Evolutionary conservation across 768 basidiomycete species (phyloP), one percentile per base, ranked within the genome.

Genomic region (Psilocybe tampanensis): DNA sequence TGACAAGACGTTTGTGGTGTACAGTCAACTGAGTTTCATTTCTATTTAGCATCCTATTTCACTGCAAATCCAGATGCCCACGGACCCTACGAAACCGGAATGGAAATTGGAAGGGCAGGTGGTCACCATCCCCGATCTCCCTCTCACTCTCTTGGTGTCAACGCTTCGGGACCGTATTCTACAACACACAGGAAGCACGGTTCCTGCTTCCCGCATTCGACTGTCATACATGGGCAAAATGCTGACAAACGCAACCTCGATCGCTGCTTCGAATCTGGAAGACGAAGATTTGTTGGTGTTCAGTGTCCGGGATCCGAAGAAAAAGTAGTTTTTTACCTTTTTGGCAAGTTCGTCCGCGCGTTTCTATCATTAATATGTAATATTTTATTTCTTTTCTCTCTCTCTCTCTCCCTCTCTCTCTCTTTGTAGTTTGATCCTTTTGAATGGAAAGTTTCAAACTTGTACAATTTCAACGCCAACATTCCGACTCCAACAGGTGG

Each of bases 151-250:
- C 44, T 75, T 95, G 44, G 90, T 98, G 56, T 92, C 93, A 7
- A 91, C 93, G 2, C 77, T 99, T 19, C 88, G 96, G 41, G 95
- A 98, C 70, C 87, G 94, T 52, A 92, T 98, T 55, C 75, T 90
- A 59, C 84, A 86, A 59, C 82, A 86, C 52, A 87, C 90, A 21
- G 92, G 88, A 54, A 92, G 89, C 67, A 79, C 83, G n/a, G 75
- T 95, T 29, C 80, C 92, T 9, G 85, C 89, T n/a, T 89, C 89
- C 34, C 84, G 85, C 58, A 89, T 97, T 66, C 79, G 91, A 64
- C 70, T 98, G 59, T 88, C 89, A 29, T 94, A 90, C 69, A 72
- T 78, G 60, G 86, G 86, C 41, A 94, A 93, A 75, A 90, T 93
- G 82, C 80, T 98, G 62, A 92, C 90, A 54, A 97, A 97, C 70